Conservation (phyloP, 139 green algal genomes). For the Chlamydomonas asymmetrica region DNA sequence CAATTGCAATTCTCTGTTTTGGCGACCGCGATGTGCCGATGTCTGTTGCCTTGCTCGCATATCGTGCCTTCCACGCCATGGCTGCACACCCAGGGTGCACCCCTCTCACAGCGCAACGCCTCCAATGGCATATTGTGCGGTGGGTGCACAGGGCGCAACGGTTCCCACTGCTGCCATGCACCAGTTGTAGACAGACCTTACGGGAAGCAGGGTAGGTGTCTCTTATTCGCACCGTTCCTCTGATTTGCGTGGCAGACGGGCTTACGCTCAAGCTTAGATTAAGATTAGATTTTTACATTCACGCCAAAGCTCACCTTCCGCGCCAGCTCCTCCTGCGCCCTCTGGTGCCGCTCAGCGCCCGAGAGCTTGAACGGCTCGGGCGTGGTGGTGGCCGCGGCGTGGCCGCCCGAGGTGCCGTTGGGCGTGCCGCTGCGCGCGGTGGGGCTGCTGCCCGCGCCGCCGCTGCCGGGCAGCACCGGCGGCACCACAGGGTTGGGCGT, state of each 20-base stretch:
- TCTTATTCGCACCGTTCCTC: too few relatives aligned
- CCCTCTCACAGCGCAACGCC: background rate
- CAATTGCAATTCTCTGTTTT: too few relatives aligned
- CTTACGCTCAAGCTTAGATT: too few relatives aligned
- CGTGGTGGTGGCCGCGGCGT: background rate
- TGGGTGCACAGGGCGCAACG: background rate
- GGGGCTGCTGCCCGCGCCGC: too few relatives aligned
- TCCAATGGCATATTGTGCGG: too few relatives aligned
- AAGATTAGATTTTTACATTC: too few relatives aligned
- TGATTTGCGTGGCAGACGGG: too few relatives aligned
- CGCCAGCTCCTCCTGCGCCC: slow-evolving; percentile 21
- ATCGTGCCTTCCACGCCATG: background rate
- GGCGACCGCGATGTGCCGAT: background rate
- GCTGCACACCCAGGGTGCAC: background rate
- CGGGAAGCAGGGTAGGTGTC: background rate
- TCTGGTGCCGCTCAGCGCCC: slow-evolving; percentile 9
- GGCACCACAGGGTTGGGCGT: too few relatives aligned
- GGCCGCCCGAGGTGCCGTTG: background rate
- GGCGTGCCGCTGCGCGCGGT: too few relatives aligned
- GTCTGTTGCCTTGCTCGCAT: background rate
- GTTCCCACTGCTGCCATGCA: background rate
- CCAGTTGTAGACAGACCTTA: background rate
- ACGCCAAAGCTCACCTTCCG: slow-evolving; percentile 1
- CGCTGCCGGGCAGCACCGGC: too few relatives aligned
- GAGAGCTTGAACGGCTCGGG: slow-evolving; percentile 15